These are phyloP conservation scores for Candida koratica DNA, from an alignment of 805 yeast genomes.

Conservation along the genomic window DNA sequence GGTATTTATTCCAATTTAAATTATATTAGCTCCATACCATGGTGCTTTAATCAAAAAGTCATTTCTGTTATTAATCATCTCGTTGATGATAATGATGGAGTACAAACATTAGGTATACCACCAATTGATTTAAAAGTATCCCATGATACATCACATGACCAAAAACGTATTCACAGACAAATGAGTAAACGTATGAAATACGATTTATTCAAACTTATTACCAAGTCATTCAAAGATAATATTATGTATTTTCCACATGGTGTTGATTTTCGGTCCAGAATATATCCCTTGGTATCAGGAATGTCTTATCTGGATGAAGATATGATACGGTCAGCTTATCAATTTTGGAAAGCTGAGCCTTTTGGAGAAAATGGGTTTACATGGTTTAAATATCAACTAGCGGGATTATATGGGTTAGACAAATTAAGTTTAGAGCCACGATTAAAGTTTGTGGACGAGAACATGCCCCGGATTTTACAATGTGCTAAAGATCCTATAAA, in stretches of 20 bases:
- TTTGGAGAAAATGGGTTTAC: slow-evolving; percentile 32
- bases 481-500: slow-evolving; percentile 28
- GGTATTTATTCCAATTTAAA: slow-evolving; percentile 28
- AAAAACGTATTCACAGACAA: neutral
- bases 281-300: slow-evolving; percentile 35
- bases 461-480: slow-evolving; percentile 20
- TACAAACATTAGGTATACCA: slow-evolving; percentile 23
- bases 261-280: slow-evolving; percentile 40
- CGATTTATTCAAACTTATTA: slow-evolving; percentile 19
- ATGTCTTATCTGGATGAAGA: slow-evolving; percentile 37
- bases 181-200: slow-evolving; percentile 18
- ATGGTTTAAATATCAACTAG: slow-evolving; percentile 40
- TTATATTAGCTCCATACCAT: slow-evolving; percentile 26
- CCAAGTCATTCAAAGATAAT: slow-evolving; percentile 24
- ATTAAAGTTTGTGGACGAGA: slow-evolving; percentile 22
- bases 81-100: slow-evolving; percentile 19
- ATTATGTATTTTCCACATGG: slow-evolving; percentile 35
- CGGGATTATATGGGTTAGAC: slow-evolving; percentile 29
- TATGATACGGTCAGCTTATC: slow-evolving; percentile 27
- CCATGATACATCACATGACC: neutral
- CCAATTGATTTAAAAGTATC: slow-evolving; percentile 8
- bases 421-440: slow-evolving; percentile 25
- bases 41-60: slow-evolving; percentile 35
- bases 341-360: slow-evolving; percentile 36
- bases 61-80: slow-evolving; percentile 20